A percentile compares a stretch with the other conserved stretches of the same genome.
Conservation (phyloP, 176 grass and related monocot species). For the Themeda triandra region DNA sequence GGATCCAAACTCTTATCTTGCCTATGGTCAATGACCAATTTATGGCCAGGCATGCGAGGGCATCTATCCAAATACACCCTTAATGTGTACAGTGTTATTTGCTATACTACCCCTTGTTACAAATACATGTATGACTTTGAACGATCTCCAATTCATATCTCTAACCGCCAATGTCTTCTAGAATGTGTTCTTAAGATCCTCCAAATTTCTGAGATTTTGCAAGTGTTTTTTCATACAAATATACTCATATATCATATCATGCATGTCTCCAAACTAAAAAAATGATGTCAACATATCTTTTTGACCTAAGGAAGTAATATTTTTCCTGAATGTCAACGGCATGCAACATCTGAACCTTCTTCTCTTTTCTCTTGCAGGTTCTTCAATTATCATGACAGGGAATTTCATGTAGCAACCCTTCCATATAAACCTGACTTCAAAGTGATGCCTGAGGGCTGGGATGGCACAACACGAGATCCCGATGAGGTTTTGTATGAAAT, state of each 20-base stretch:
- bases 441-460: slow-evolving; percentile 98
- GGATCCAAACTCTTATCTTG: neutral
- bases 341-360: slow-evolving; percentile 1
- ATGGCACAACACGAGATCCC: slow-evolving; percentile 82
- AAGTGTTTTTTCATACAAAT: neutral
- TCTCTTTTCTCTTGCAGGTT: slow-evolving; percentile 54
- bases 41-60: neutral
- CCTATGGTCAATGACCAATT: neutral
- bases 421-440: slow-evolving; percentile 98
- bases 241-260: neutral
- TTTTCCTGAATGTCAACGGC: neutral
- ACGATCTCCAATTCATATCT: neutral
- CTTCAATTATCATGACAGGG: slow-evolving; percentile 87
- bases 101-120: neutral
- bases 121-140: neutral
- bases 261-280: neutral
- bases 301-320: neutral
- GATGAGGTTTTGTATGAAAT: slow-evolving; percentile 98
- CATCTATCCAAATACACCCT: neutral
- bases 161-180: neutral
- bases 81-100: neutral
- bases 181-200: neutral
- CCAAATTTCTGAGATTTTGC: neutral
- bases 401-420: slow-evolving; percentile 97
- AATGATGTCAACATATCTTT: neutral